Conservation (phyloP, 768 basidiomycete genomes). For the Suillus luteus region DNA sequence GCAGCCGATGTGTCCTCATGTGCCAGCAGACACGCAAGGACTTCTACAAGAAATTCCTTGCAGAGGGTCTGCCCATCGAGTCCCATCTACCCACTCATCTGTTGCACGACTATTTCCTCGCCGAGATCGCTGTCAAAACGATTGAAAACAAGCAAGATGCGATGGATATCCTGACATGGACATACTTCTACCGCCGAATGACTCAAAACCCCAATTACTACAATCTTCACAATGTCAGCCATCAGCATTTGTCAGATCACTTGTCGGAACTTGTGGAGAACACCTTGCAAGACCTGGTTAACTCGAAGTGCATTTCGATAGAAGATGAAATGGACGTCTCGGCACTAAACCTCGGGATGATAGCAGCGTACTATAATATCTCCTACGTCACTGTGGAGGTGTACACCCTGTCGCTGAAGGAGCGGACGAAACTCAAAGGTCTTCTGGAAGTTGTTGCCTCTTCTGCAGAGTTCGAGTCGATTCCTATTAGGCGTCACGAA, state of each 20-base stretch:
- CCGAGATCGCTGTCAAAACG: conserved; percentile 97
- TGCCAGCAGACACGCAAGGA: conserved; percentile 97
- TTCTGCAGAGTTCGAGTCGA: conserved; percentile 92
- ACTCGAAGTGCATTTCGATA: conserved; percentile 93
- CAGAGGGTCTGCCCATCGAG: conserved; percentile 97
- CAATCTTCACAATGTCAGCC: conserved; percentile 92
- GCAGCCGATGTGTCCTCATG: conserved; percentile 94
- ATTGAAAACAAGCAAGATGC: conserved; percentile 99
- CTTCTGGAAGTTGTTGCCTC: conserved; percentile 96
- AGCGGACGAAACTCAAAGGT: conserved; percentile 96
- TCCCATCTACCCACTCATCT: conserved; percentile 88
- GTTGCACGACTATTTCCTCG: conserved; percentile 96
- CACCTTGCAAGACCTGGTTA: conserved; percentile 87
- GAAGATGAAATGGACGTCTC: conserved; percentile 94
- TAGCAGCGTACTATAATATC: conserved; percentile 95
- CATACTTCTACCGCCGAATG: conserved; percentile 96
- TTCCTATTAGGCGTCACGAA: conserved; percentile 96
- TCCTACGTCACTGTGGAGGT: conserved; percentile 97
- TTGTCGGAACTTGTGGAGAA: conserved; percentile 95
- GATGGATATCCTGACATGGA: conserved; percentile 98
- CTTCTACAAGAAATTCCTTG: conserved; percentile 98
- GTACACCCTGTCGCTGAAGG: conserved; percentile 92
- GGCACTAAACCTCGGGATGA: conserved; percentile 96
- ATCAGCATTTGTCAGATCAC: conserved; percentile 94
- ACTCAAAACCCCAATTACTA: conserved; percentile 97